These are phyloP conservation scores for Aspergillus sp. DNA, from an alignment of 2,329 filamentous ascomycete species.

Conservation along the genomic window DNA sequence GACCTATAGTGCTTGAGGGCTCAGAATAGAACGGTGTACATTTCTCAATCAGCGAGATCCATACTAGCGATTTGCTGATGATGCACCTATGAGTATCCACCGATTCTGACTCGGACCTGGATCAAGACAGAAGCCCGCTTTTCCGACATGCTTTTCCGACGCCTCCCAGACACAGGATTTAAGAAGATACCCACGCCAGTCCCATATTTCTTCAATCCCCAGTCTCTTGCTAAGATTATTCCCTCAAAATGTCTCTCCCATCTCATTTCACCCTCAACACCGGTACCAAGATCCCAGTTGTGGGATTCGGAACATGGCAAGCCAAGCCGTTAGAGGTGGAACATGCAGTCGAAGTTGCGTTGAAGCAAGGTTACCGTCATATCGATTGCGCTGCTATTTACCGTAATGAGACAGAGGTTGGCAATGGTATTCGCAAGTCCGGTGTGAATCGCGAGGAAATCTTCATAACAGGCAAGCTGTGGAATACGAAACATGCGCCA, in stretches of 20 bases:
- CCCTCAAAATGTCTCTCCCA: conserved; percentile 14
- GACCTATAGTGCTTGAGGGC: too few species aligned
- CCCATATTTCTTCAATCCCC: not conserved
- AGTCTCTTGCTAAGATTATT: not conserved
- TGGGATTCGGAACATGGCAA: conserved; percentile 80
- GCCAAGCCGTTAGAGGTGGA: conserved; percentile 68
- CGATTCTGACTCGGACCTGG: not conserved
- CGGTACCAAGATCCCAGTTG: conserved; percentile 47
- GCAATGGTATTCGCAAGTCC: conserved; percentile 62
- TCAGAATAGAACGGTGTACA: not conserved
- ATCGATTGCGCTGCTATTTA: conserved; percentile 61
- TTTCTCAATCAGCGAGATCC: not conserved
- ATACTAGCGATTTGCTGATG: not conserved
- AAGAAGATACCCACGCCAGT: not conserved
- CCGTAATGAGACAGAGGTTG: conserved; percentile 71
- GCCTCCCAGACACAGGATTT: not conserved
- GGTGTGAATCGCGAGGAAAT: conserved; percentile 66
- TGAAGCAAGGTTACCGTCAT: conserved; percentile 63
- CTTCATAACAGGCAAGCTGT: conserved; percentile 78
- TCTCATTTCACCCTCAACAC: conserved; percentile 26
- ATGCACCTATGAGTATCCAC: not conserved
- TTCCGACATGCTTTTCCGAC: conserved; percentile 12
- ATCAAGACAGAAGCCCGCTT: not conserved
- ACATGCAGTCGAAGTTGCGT: conserved; percentile 68
- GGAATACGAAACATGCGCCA: conserved; percentile 69